Evolutionary conservation across 441 rosid genomes (phyloP), one percentile per base, ranked within the genome.

Genomic region (Brassica hybrid): DNA sequence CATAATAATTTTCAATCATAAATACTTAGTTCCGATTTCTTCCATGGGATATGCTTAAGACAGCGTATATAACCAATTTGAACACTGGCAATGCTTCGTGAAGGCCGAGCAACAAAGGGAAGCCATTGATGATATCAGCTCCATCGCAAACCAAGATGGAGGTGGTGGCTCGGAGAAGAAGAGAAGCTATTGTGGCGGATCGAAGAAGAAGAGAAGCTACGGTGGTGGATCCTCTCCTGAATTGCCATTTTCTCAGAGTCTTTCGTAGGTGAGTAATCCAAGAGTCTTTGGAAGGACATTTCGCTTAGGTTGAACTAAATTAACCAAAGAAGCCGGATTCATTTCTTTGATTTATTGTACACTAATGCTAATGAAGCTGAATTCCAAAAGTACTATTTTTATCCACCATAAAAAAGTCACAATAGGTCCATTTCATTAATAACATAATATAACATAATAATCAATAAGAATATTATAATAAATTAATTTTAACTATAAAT

Each of bases 91-190:
- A 41, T 64, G 89, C 87, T 63, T 92, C 92, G 18, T 38, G 45
- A 38, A 72, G 19, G 23, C 87, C 86, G 92, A 86, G 78, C 94
- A 94, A 83, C 94, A 90, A 72, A 92, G 82, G 8, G 97, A 89
- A 21, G 96, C 86, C 84, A 94, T 74, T n/a, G 91, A 90, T 63
- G 92, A 85, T 27, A 91, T 25, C 30, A 94, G 80, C 65, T 86
- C 90, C 85, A 87, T 85, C 4, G 82, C 80, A 79, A 93, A 92
- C 75, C 82, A 80, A 30, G 81, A 76, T 0, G 85, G 65, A 0
- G 83, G 62, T 58, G 87, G 45, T 38, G 4, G 12, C 12, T 38
- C 45, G 12, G 3, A 38, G 45, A 38, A 38, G 12, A 38, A 9
- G 11, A 38, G 12, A 38, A 38, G 45, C 11, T 38, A 38, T 10